Percentiles rank a stretch among this genome's conserved stretches.
Evolutionary conservation across 257 asterid species (phyloP).

Genomic region (Salvia rosmarinus): DNA sequence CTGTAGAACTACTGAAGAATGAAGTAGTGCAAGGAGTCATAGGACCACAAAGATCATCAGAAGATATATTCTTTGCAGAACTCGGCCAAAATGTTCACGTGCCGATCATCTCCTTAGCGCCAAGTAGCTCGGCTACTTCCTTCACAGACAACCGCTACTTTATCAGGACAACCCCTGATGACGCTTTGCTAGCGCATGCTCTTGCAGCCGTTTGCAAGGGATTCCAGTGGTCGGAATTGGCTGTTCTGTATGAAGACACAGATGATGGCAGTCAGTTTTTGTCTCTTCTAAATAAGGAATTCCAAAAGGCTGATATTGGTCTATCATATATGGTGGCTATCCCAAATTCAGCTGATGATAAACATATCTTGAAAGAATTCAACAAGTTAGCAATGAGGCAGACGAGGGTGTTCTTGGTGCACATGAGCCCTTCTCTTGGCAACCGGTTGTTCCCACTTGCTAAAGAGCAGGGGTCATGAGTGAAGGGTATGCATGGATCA

Average conservation of each 20-base stretch:
- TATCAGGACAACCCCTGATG: slow-evolving; percentile 36
- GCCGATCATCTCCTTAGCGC: slow-evolving; percentile 48
- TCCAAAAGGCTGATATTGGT: slow-evolving; percentile 43
- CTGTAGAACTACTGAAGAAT: slow-evolving; percentile 45
- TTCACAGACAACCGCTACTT: slow-evolving; percentile 32
- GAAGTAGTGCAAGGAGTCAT: slow-evolving; percentile 57
- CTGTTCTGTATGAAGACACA: slow-evolving; percentile 54
- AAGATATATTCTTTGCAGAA: slow-evolving; percentile 45
- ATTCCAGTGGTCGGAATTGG: slow-evolving; percentile 53
- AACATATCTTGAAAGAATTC: slow-evolving; percentile 37
- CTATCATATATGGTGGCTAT: slow-evolving; percentile 38
- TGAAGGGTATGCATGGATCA: slow-evolving; percentile 67
- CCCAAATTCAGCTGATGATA: slow-evolving; percentile 37
- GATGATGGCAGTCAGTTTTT: slow-evolving; percentile 50
- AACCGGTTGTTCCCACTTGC: slow-evolving; percentile 47
- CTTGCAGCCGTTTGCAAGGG: slow-evolving; percentile 45
- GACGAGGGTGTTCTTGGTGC: slow-evolving; percentile 58
- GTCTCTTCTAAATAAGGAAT: slow-evolving; percentile 45
- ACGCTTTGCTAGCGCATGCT: no score
- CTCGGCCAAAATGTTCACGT: slow-evolving; percentile 49
- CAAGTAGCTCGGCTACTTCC: slow-evolving; percentile 31
- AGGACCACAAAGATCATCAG: slow-evolving; percentile 46
- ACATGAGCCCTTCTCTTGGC: slow-evolving; percentile 49
- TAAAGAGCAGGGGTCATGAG: slow-evolving; percentile 45
- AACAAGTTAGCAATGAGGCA: slow-evolving; percentile 34